Base-by-base conservation (phyloP, 2,329 filamentous ascomycete genomes). In the Parastagonospora nodorum region DNA sequence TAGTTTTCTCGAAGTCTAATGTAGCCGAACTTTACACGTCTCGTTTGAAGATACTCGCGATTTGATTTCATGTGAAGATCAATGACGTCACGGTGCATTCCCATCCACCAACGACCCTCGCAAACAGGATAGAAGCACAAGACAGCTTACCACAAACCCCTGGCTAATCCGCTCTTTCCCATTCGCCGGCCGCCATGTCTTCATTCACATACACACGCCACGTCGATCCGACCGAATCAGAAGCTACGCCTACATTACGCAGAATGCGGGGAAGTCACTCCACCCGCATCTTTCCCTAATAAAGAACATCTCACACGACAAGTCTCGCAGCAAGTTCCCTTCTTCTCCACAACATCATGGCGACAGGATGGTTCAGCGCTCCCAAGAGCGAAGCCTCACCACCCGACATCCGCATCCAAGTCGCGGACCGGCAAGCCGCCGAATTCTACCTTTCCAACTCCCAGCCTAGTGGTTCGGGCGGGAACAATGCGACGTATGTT, bases 401-500 rank as follows among this genome's bases (percentile, higher is more conserved):
- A 30, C 70, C 68, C 30, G 67, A 70, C 57, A 54, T 71, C 32
- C 63, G 66, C 42, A 45, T 71, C 11, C 69, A 70, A 38, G 37
- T 72, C 19, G 66, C 57, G 2, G 68, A 73, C 48, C 61, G 67
- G 33, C 52, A 62, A 44, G 67, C 69, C 8, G 64, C 68, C 42
- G 65, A 69, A 41, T 67, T 72, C 47, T 72, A 73, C 48, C 53
- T 72, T 19, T 53, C 64, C 44, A 41, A 64, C 53, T 58, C 39
- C 10, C 39, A 48, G 5, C 45, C 45, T 29, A 16, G 32, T 16
- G 28, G 29, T 14, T 24, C 45, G 2, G 38, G 39, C 10, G 33
- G 19, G 12, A 39, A n/a, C 14, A 42, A 37, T 12, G 15, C 51
- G 3, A 56, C 48, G 8, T 53, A 58, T 24, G 53, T 71, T 30